phyloP scores from a whole-genome alignment of 2,329 filamentous ascomycete genomes.

The Hymenoscyphus fructigenus region DNA sequence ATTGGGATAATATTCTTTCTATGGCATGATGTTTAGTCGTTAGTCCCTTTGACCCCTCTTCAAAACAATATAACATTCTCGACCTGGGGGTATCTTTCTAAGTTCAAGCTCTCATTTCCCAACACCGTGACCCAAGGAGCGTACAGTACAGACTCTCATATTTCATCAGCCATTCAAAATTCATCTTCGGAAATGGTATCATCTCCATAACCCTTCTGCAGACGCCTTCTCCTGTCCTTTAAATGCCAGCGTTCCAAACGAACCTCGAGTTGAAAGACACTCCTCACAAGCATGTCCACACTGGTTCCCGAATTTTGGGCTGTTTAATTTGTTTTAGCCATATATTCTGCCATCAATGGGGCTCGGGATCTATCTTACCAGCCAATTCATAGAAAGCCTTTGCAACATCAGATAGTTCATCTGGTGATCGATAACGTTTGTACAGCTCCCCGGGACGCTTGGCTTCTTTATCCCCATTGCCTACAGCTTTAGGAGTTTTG shows the following conservation, averaged over 20 bases:
- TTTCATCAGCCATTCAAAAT: too few relatives aligned
- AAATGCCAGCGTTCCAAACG: slow-evolving; percentile 32
- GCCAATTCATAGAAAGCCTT: slow-evolving; percentile 45
- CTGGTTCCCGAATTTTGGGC: slow-evolving; percentile 31
- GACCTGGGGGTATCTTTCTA: too few relatives aligned
- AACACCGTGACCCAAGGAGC: background rate
- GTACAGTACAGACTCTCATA: background rate
- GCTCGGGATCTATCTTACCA: slow-evolving; percentile 38
- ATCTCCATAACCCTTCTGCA: background rate
- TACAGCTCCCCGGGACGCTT: slow-evolving; percentile 39
- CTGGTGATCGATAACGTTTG: slow-evolving; percentile 39
- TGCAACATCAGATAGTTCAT: slow-evolving; percentile 44
- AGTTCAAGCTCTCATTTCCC: background rate
- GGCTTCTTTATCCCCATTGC: slow-evolving; percentile 22
- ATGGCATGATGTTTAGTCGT: too few relatives aligned
- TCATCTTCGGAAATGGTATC: slow-evolving; percentile 2
- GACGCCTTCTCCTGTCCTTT: slow-evolving; percentile 26
- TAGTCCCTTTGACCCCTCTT: too few relatives aligned
- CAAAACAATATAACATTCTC: too few relatives aligned
- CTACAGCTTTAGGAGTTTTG: slow-evolving; percentile 30
- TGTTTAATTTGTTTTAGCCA: slow-evolving; percentile 16
- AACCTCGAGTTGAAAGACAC: slow-evolving; percentile 33
- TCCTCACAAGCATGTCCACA: slow-evolving; percentile 28
- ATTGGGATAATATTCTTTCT: too few relatives aligned
- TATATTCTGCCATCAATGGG: background rate